Evolutionary conservation across 1,284 basidiomycete genomes (phyloP).

Genomic region (Coriolopsis trogii): DNA sequence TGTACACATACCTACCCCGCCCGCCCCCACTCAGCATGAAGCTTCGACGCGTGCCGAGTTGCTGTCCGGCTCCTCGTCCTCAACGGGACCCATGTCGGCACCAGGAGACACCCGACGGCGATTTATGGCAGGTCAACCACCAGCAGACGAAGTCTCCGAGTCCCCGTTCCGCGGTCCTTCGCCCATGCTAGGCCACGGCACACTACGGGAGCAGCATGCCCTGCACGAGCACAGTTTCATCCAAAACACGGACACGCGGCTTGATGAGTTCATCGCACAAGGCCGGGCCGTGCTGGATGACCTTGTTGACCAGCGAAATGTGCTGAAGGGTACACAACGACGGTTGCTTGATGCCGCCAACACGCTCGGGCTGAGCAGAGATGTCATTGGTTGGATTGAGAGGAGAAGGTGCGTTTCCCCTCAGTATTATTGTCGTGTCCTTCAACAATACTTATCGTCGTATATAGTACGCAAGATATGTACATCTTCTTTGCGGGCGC

Average conservation of each 20-base stretch:
- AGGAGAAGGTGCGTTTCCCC: slow-evolving; percentile 69
- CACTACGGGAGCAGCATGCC: slow-evolving; percentile 73
- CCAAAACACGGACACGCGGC: slow-evolving; percentile 73
- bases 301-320: slow-evolving; percentile 86
- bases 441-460: neutral
- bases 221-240: slow-evolving; percentile 87
- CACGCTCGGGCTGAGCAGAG: slow-evolving; percentile 86
- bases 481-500: slow-evolving; percentile 88
- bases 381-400: slow-evolving; percentile 96
- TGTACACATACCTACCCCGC: neutral
- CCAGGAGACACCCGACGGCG: slow-evolving; percentile 63
- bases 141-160: slow-evolving; percentile 55
- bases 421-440: neutral
- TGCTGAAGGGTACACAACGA: slow-evolving; percentile 89
- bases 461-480: slow-evolving; percentile 83
- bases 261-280: slow-evolving; percentile 91
- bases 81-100: slow-evolving; percentile 47
- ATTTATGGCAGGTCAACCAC: slow-evolving; percentile 50
- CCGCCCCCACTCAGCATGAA: slow-evolving; percentile 47
- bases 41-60: slow-evolving; percentile 64
- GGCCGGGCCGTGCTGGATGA: slow-evolving; percentile 89
- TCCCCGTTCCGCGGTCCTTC: slow-evolving; percentile 72
- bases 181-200: slow-evolving; percentile 51
- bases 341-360: slow-evolving; percentile 88
- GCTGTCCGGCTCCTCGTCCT: slow-evolving; percentile 45